These are phyloP conservation scores for Gymnopilus junonius DNA, from an alignment of 768 basidiomycete genomes.

Conservation along the genomic window DNA sequence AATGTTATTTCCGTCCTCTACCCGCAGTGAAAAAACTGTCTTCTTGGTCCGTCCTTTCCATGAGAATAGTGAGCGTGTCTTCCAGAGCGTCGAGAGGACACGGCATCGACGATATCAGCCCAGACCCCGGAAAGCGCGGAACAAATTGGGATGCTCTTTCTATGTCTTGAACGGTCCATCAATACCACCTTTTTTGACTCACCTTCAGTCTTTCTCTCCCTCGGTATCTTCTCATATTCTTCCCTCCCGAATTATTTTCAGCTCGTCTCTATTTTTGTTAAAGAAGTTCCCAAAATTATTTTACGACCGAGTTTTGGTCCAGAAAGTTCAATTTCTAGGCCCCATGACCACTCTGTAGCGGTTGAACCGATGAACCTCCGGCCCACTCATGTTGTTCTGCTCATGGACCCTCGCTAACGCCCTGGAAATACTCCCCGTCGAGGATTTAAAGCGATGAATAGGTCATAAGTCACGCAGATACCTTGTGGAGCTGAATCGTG, in stretches of 20 bases:
- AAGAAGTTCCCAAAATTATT: neutral
- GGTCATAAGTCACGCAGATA: conserved; percentile 4
- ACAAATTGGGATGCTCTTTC: conserved; percentile 48
- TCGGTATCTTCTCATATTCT: neutral
- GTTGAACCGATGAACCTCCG: neutral
- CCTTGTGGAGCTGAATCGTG: conserved; percentile 8
- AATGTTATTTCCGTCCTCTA: neutral
- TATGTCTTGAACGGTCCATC: neutral
- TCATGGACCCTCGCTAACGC: conserved; percentile 11
- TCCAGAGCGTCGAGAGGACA: neutral
- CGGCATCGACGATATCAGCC: neutral
- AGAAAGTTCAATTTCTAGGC: conserved; percentile 46
- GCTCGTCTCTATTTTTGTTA: neutral
- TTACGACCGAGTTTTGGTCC: conserved; percentile 33
- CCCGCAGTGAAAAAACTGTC: neutral
- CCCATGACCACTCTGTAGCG: neutral
- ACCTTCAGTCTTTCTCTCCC: neutral
- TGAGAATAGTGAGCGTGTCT: neutral
- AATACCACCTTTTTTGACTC: neutral
- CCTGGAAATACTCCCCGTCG: neutral
- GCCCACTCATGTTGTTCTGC: conserved; percentile 3
- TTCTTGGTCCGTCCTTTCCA: neutral
- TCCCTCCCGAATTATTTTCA: neutral
- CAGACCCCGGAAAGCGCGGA: neutral
- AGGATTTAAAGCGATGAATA: conserved; percentile 5